Evolutionary conservation across 805 yeast species (phyloP).

Genomic region (Candida morakotiae): DNA sequence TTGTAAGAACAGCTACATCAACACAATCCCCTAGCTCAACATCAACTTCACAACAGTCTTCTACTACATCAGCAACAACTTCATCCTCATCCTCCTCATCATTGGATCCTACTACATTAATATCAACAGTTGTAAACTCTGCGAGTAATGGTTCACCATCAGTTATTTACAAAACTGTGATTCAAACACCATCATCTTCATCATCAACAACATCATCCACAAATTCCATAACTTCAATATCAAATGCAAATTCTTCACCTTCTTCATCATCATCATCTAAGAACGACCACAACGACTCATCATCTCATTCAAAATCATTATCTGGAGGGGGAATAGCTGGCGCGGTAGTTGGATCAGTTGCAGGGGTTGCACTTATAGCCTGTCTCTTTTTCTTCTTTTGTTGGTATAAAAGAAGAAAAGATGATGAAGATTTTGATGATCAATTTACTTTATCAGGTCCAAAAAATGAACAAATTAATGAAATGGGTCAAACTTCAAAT

Average conservation of each 20-base stretch:
- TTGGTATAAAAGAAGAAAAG: constrained; percentile 32
- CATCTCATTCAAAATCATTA: constrained; percentile 14
- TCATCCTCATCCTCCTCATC: constrained; percentile 6
- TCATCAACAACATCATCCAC: constrained; percentile 9
- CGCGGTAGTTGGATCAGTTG: constrained; percentile 38
- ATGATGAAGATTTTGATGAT: constrained; percentile 42
- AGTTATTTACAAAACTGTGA: constrained; percentile 9
- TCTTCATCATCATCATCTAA: constrained; percentile 5
- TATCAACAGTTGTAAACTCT: constrained; percentile 15
- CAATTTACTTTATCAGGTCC: constrained; percentile 29
- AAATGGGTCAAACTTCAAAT: constrained; percentile 7
- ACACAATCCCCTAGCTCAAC: constrained; percentile 11
- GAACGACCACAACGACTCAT: background rate
- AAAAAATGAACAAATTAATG: constrained; percentile 14
- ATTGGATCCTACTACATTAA: constrained; percentile 13
- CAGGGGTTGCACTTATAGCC: constrained; percentile 31
- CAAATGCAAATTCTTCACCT: constrained; percentile 11
- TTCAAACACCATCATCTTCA: constrained; percentile 7
- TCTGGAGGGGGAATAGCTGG: constrained; percentile 42
- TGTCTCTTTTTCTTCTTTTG: constrained; percentile 40
- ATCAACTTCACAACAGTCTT: background rate
- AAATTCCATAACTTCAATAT: constrained; percentile 11
- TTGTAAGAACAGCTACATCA: constrained; percentile 9
- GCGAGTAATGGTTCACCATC: constrained; percentile 6
- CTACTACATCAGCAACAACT: constrained; percentile 11